Evolutionary conservation across 2,329 filamentous ascomycete species (phyloP).

Genomic region (Alternaria consortialis): DNA sequence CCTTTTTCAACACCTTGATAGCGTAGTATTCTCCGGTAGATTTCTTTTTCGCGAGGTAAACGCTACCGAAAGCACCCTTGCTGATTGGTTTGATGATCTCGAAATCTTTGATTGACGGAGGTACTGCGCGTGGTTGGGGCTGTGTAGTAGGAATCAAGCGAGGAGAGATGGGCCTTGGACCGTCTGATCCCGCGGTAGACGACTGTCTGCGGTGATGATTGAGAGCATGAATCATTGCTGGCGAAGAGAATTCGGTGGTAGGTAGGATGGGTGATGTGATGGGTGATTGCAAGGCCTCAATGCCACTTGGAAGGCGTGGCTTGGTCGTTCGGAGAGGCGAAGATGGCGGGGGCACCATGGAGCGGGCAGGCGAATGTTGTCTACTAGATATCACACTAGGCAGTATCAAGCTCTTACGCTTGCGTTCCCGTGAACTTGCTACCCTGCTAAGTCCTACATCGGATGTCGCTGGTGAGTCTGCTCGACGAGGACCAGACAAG

Average conservation of each 20-base stretch:
- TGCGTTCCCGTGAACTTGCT: conserved; percentile 81
- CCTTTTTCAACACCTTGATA: conserved; percentile 98
- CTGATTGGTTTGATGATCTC: conserved; percentile 99
- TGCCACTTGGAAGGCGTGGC: conserved; percentile 70
- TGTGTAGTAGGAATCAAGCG: conserved; percentile 79
- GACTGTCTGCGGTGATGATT: conserved; percentile 88
- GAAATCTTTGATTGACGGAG: conserved; percentile 98
- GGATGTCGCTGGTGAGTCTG: conserved; percentile 84
- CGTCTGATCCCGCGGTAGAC: conserved; percentile 81
- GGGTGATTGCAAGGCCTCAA: conserved; percentile 79
- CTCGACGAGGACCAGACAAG: conserved; percentile 74
- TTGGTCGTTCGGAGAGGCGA: conserved; percentile 89
- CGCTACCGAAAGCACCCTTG: conserved; percentile 97
- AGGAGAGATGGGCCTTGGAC: conserved; percentile 77
- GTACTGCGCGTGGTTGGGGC: conserved; percentile 85
- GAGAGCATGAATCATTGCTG: conserved; percentile 64
- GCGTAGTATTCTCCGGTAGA: conserved; percentile 98
- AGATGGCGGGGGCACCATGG: conserved; percentile 72
- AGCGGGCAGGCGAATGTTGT: conserved; percentile 87
- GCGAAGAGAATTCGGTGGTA: conserved; percentile 81
- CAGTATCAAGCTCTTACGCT: conserved; percentile 86
- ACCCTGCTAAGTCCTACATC: conserved; percentile 82
- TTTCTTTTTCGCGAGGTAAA: conserved; percentile 98
- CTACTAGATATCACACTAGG: conserved; percentile 80
- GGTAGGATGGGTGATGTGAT: conserved; percentile 89